Percentiles rank a stretch among this genome's conserved stretches.
Evolutionary conservation across 2,329 filamentous ascomycete genomes (phyloP).

Genomic region (Fusarium decemcellulare): DNA sequence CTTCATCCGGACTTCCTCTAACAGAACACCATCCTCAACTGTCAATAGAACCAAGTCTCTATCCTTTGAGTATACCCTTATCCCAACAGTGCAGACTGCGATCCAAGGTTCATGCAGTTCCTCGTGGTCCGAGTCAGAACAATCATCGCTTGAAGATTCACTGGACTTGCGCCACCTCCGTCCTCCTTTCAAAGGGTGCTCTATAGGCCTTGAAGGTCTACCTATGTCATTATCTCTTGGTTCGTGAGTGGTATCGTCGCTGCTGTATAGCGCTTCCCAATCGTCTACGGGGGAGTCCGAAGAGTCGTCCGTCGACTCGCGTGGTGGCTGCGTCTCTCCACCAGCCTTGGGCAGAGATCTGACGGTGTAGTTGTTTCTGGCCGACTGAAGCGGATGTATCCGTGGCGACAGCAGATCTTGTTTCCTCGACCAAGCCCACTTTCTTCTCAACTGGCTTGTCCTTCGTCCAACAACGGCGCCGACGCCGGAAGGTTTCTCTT

Average conservation of each 20-base stretch:
- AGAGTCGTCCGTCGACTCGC: conserved; percentile 66
- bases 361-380: conserved; percentile 12
- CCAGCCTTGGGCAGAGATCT: conserved; percentile 10
- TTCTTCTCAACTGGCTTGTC: too few species aligned
- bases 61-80: conserved; percentile 74
- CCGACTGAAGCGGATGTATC: conserved; percentile 13
- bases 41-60: too few species aligned
- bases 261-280: conserved; percentile 71
- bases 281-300: conserved; percentile 73
- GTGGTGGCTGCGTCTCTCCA: conserved; percentile 46
- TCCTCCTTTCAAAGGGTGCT: too few species aligned
- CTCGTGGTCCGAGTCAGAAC: conserved; percentile 70
- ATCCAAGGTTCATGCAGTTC: conserved; percentile 72
- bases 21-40: too few species aligned
- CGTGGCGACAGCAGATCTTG: too few species aligned
- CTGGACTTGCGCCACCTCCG: too few species aligned
- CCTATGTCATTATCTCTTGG: conserved; percentile 42
- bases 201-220: too few species aligned
- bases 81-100: conserved; percentile 72
- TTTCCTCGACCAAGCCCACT: too few species aligned
- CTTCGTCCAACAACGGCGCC: too few species aligned
- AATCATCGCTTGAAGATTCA: conserved; percentile 50
- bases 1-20: too few species aligned
- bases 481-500: too few species aligned
- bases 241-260: conserved; percentile 69